Base-by-base conservation (phyloP, 306 rosid genomes). In the Trifolium fragiferum region DNA sequence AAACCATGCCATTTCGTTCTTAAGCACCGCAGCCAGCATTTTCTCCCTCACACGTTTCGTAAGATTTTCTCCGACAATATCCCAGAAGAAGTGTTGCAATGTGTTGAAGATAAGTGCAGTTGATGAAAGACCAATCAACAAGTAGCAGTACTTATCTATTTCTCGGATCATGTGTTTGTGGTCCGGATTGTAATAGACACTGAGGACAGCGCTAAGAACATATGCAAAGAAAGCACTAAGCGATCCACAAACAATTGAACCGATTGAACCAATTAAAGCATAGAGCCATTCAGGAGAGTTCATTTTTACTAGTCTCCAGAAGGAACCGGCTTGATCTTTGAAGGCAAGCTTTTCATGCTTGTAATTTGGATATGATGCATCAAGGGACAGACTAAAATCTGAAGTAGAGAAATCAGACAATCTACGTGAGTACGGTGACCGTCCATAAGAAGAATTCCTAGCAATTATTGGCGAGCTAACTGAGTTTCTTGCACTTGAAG, bases 1-100 rank as follows among this genome's bases (percentile, higher is more conserved):
- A 76, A 94, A 94, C 99, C 99, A 94, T 14, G 97, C 99, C 97
- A 92, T 91, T 84, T 94, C 99, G 43, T 94, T 94, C 80, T 90
- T 91, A 18, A 94, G 88, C 71, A 94, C 92, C 0, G 99, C 96
- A 0, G 85, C 47, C 83, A 91, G 86, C 99, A 94, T 92, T 82
- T 91, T 92, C 87, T 94, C 99, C 89, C 99, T 88, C 49, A 94
- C 99, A 6, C 99, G 88, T 82, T 90, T 94, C 1, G 99, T 94
- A 72, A 94, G 97, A 79, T 94, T 94, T 83, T 94, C 99, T 43
- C 99, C 99, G 73, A 94, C 97, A 53, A 92, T 92, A 78, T 94
- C 99, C 99, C 99, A 94, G 85, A 94, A 94, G 85, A 66, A 92
- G 78, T 94, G 99, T 68, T 94, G 99, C 68, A 92, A 78, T 25